These are phyloP conservation scores for Fusarium sp. DNA, from an alignment of 2,329 filamentous ascomycete genomes.

Conservation along the genomic window DNA sequence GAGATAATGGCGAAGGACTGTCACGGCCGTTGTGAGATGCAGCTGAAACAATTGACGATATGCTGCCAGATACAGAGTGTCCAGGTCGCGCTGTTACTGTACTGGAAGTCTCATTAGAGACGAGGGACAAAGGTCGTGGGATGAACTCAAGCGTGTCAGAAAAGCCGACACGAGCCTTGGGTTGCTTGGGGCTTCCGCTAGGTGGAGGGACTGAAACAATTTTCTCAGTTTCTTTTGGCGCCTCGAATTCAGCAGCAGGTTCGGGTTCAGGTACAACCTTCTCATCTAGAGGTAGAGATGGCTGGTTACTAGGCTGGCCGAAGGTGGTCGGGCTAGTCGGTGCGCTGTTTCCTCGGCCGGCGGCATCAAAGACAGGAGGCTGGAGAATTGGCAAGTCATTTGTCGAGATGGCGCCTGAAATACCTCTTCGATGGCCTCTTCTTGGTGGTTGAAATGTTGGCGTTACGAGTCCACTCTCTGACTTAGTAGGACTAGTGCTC, in stretches of 20 bases:
- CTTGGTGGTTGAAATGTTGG: slow-evolving; percentile 64
- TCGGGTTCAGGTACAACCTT: slow-evolving; percentile 5
- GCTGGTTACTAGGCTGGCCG: slow-evolving; percentile 37
- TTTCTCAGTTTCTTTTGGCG: slow-evolving; percentile 4
- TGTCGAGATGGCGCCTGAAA: slow-evolving; percentile 82
- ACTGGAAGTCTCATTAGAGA: slow-evolving; percentile 85
- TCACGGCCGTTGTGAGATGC: slow-evolving; percentile 55
- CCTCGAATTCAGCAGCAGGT: neutral
- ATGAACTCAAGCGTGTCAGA: slow-evolving; percentile 87
- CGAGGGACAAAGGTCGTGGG: slow-evolving; percentile 80
- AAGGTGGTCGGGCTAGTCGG: slow-evolving; percentile 68
- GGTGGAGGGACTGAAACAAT: neutral
- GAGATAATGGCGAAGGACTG: slow-evolving; percentile 49
- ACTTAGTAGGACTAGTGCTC: slow-evolving; percentile 76
- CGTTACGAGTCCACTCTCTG: slow-evolving; percentile 65
- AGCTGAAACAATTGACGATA: slow-evolving; percentile 78
- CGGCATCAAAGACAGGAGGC: slow-evolving; percentile 59
- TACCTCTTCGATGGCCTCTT: slow-evolving; percentile 74
- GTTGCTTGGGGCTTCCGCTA: slow-evolving; percentile 41
- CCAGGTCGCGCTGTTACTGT: slow-evolving; percentile 74
- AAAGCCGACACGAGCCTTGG: slow-evolving; percentile 79
- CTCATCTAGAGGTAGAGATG: slow-evolving; percentile 25
- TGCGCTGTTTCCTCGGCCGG: slow-evolving; percentile 68
- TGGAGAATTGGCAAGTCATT: slow-evolving; percentile 82
- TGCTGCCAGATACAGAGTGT: slow-evolving; percentile 80